phyloP scores from a whole-genome alignment of 495 filamentous ascomycete species.

The Acidomyces sp. region DNA sequence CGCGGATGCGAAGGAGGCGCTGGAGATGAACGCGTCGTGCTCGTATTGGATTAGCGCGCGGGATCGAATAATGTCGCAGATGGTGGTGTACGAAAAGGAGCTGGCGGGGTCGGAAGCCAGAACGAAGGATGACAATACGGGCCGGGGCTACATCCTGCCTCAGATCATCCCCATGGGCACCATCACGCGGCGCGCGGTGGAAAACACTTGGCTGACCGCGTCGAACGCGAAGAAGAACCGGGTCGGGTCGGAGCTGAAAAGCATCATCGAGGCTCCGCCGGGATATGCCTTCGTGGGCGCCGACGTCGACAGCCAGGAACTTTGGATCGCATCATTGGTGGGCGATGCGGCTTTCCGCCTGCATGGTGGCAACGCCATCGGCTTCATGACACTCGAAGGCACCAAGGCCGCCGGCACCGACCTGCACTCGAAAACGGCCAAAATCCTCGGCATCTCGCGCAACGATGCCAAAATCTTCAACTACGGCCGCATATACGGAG shows the following conservation, averaged over 20 bases:
- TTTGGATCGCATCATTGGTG: conserved; percentile 95
- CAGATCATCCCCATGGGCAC: conserved; percentile 98
- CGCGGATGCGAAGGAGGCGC: conserved; percentile 76
- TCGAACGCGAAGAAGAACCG: conserved; percentile 93
- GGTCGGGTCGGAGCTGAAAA: conserved; percentile 92
- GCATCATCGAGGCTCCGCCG: conserved; percentile 84
- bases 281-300: conserved; percentile 92
- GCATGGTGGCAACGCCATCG: conserved; percentile 90
- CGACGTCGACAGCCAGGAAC: conserved; percentile 96
- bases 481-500: conserved; percentile 95
- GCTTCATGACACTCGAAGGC: conserved; percentile 98
- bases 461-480: conserved; percentile 98
- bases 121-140: conserved; percentile 21
- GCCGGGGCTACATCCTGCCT: conserved; percentile 84
- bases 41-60: conserved; percentile 97
- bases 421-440: conserved; percentile 84
- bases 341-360: conserved; percentile 88
- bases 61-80: conserved; percentile 80
- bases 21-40: conserved; percentile 96
- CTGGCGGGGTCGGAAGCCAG: conserved; percentile 2
- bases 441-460: conserved; percentile 80
- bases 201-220: conserved; percentile 96
- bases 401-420: conserved; percentile 90
- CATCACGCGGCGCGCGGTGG: conserved; percentile 88
- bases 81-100: conserved; percentile 77